Base-by-base conservation (phyloP, 306 rosid genomes). In the Quercus gilva region DNA sequence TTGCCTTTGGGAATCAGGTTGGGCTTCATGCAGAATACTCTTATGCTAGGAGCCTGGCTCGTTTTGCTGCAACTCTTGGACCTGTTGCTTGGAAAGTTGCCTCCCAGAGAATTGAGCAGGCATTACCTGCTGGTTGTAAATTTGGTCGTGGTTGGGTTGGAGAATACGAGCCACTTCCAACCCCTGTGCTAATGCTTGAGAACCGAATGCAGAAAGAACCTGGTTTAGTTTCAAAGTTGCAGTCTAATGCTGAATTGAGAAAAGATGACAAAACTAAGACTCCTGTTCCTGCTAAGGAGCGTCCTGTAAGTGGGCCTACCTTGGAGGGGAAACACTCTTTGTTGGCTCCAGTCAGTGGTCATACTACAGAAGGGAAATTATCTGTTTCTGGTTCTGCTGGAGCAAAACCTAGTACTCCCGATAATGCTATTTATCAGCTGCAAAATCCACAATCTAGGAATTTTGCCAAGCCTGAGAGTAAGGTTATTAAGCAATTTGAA, bases 81-180 rank as follows among this genome's bases (percentile, higher is more conserved):
- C 96, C 96, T 43, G 80, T 90, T 58, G 98, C 97, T 60, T 96
- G 99, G 99, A 87, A 76, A 91, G 85, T 90, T 78, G 99, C 99
- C 35, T 96, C 99, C 72, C 89, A 88, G 83, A 93, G 89, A 84
- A 90, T 96, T 82, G 92, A 90, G 83, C 96, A 93, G 77, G 96
- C 91, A 76, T 81, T 96, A 37, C 97, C 99, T 77, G 78, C 89
- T 57, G 98, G 92, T 51, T 93, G 88, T 83, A 93, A 93, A 87
- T 96, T 85, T 76, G 98, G 98, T 25, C 91, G 94, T 33, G 99
- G 99, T 81, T 96, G 98, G 99, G 99, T 96, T 53, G 99, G 96
- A 81, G 99, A 96, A 69, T 96, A 91, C 29, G 99, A 96, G 86
- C 99, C 99, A 4, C 96, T 91, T 81, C 98, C 96, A 59, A 93